phyloP scores from a whole-genome alignment of 345 rosid genomes.

The Clausena lansium region DNA sequence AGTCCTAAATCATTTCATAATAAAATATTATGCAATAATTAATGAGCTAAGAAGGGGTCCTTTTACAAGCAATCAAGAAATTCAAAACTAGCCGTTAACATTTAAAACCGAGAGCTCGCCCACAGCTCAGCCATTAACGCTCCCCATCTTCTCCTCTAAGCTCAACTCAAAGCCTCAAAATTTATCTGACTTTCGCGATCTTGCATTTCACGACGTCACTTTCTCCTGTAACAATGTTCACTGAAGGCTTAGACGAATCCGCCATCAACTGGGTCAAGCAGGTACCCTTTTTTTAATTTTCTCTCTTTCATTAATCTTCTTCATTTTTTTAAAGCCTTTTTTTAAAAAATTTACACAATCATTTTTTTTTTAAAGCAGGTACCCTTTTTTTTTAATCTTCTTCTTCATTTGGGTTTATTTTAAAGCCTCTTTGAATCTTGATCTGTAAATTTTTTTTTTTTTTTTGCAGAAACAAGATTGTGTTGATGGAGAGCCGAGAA shows the following conservation, averaged over 20 bases:
- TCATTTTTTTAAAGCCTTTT: background rate
- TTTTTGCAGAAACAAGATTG: conserved; percentile 34
- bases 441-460: background rate
- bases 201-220: background rate
- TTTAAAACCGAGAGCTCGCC: conserved; percentile 2
- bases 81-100: conserved; percentile 74
- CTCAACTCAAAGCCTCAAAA: background rate
- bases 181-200: background rate
- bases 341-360: too few relatives aligned
- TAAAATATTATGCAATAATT: background rate
- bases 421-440: background rate
- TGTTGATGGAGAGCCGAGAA: conserved; percentile 36
- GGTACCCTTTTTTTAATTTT: conserved; percentile 21
- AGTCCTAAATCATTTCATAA: background rate
- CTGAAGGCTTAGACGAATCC: conserved; percentile 63
- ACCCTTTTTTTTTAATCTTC: background rate
- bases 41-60: background rate
- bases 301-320: background rate
- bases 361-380: too few relatives aligned
- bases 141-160: conserved; percentile 19
- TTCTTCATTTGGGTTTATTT: background rate
- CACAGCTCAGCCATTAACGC: conserved; percentile 16
- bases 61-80: background rate
- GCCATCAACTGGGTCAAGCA: conserved; percentile 79
- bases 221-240: conserved; percentile 43